Conservation (phyloP, 1,284 basidiomycete species). For the Pholiota adiposa region DNA sequence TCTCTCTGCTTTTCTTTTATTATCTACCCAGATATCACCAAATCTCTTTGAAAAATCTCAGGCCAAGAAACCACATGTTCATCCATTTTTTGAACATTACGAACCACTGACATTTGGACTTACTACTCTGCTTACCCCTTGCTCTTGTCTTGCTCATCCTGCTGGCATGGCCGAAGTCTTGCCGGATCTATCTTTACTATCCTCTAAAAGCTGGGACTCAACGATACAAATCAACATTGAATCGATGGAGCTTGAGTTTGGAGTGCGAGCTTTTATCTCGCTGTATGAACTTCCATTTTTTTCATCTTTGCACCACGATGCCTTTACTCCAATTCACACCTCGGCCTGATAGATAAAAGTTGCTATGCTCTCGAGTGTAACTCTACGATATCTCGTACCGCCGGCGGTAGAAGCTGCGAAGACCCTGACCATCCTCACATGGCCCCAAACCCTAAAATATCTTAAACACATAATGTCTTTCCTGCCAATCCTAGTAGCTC, state of each 20-base stretch:
- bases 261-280: not conserved
- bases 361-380: constrained; percentile 1
- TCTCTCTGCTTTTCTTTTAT: not conserved
- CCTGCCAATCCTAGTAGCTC: not conserved
- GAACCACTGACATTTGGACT: not conserved
- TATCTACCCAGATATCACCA: not conserved
- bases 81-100: not conserved
- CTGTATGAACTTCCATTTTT: not conserved
- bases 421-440: constrained; percentile 14
- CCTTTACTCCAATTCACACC: not conserved
- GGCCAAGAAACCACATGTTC: not conserved
- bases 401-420: constrained; percentile 25
- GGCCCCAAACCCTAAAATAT: constrained; percentile 9
- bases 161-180: not conserved
- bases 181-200: not conserved
- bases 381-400: constrained; percentile 21
- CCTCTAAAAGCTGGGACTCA: not conserved
- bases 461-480: constrained; percentile 1
- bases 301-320: not conserved
- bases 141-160: not conserved
- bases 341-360: not conserved
- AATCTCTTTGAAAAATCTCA: not conserved
- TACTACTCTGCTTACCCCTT: not conserved
- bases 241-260: not conserved
- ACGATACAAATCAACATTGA: not conserved